These are phyloP conservation scores for Aspergillus viridinutans DNA, from an alignment of 2,329 filamentous ascomycete species.

Conservation along the genomic window DNA sequence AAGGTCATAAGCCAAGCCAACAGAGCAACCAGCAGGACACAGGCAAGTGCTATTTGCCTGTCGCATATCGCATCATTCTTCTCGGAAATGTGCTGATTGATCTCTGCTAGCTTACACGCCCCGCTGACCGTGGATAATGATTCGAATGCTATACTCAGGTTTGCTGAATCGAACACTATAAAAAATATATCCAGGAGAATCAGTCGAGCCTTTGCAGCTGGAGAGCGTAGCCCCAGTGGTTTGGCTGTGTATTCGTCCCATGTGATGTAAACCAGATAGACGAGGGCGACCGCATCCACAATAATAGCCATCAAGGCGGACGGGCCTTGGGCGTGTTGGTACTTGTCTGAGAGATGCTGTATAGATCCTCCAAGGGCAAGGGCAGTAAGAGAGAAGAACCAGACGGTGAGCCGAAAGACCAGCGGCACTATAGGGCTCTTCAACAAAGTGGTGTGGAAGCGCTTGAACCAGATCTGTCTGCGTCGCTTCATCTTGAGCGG, in stretches of 20 bases:
- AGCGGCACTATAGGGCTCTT: slow-evolving; percentile 82
- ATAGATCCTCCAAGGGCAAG: slow-evolving; percentile 75
- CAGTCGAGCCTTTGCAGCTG: slow-evolving; percentile 80
- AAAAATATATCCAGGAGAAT: slow-evolving; percentile 92
- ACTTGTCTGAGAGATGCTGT: slow-evolving; percentile 54
- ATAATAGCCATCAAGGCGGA: slow-evolving; percentile 86
- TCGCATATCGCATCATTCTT: slow-evolving; percentile 52
- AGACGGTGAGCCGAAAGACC: slow-evolving; percentile 74
- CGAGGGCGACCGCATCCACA: slow-evolving; percentile 81
- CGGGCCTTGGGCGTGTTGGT: slow-evolving; percentile 56
- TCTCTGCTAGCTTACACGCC: slow-evolving; percentile 49
- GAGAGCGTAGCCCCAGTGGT: slow-evolving; percentile 78
- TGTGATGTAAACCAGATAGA: slow-evolving; percentile 90
- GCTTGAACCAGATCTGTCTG: slow-evolving; percentile 53
- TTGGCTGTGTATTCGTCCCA: slow-evolving; percentile 96
- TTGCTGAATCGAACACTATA: slow-evolving; percentile 95
- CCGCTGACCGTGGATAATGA: slow-evolving; percentile 64
- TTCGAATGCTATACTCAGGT: slow-evolving; percentile 83
- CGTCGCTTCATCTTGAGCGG: slow-evolving; percentile 48
- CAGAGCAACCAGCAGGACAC: slow-evolving; percentile 73
- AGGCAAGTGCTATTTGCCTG: slow-evolving; percentile 67
- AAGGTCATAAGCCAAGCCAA: slow-evolving; percentile 91
- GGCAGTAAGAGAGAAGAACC: slow-evolving; percentile 76
- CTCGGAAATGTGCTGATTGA: slow-evolving; percentile 32
- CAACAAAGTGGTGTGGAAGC: slow-evolving; percentile 65